A percentile compares a stretch with the other conserved stretches of the same genome.
Conservation (phyloP, 495 filamentous ascomycete species). For the Stereocaulon alpinum region DNA sequence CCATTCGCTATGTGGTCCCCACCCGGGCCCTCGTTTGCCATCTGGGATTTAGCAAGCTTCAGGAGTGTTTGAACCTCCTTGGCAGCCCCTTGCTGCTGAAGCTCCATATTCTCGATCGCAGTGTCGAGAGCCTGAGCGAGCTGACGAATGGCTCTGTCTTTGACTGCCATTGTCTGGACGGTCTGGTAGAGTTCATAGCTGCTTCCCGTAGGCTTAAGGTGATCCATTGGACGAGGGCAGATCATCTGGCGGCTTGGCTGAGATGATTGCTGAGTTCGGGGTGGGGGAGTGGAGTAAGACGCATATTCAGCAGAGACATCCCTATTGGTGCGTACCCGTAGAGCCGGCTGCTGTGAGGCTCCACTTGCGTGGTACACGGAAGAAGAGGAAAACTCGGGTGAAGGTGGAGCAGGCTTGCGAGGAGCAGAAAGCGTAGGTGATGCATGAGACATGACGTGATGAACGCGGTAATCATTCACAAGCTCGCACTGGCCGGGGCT, state of each 20-base stretch:
- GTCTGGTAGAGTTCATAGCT: background rate
- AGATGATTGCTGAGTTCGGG: background rate
- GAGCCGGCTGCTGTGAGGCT: background rate
- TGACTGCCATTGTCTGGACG: background rate
- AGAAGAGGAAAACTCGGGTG: background rate
- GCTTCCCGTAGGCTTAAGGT: background rate
- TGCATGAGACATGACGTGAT: background rate
- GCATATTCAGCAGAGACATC: background rate
- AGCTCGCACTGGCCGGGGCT: background rate
- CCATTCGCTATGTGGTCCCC: no score
- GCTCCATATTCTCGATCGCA: constrained; percentile 1
- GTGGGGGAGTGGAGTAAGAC: background rate
- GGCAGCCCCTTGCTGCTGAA: background rate
- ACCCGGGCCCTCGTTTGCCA: background rate
- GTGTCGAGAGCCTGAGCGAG: background rate
- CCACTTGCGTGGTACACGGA: background rate
- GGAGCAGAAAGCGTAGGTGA: background rate
- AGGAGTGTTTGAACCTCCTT: background rate
- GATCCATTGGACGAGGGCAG: background rate
- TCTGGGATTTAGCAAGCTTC: background rate
- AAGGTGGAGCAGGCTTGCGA: background rate
- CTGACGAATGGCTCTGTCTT: background rate
- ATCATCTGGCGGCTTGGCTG: background rate
- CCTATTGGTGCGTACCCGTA: background rate
- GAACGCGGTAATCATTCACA: background rate